Base-by-base conservation (phyloP, 2,329 filamentous ascomycete species). In the Akanthomyces lecanii region DNA sequence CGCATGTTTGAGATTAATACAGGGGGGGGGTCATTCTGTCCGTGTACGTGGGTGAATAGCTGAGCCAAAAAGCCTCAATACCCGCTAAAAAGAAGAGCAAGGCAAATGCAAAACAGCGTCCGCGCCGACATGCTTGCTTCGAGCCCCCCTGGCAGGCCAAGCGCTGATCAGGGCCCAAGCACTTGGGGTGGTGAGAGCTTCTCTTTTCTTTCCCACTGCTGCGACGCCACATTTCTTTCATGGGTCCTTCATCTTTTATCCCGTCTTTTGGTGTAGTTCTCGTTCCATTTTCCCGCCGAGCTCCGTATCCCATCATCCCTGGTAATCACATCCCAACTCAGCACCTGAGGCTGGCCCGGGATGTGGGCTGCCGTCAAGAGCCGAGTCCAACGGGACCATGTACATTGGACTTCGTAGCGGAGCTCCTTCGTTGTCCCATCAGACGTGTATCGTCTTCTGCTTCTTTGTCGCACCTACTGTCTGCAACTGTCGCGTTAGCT, bases 1-100 rank as follows among this genome's bases (percentile, higher is more conserved):
- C 25, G 38, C 48, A 36, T 61, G 58, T 61, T 61, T 61, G 58
- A 61, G 58, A 61, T 61, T 53, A 61, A 61, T 52, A 33, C 57
- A 52, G 38, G 48, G 47, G 21, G 21, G 56, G 42, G 23, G 12
- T 14, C 11, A 18, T 11, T 25, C 51, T 38, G 51, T 25, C 11
- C 33, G 38, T 12, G 51, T 14, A 54, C 11, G 12, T 38, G n/a
- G 38, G 12, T 40, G 12, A 33, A 36, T 14, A 51, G 48, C 48
- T 51, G 48, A 51, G 48, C 18, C 18, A 16, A 1, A 25, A 23
- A 48, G 45, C 45, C 45, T 48, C 45, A 48, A 28, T 53, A 23
- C 51, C 51, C 51, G n/a, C 51, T 38, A 23, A 53, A 53, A 53
- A 36, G 47, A 7, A 28, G 16, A 45, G 18, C 30, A 36, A 4